Base-by-base conservation (phyloP, 352 stramenopile species). In the Labyrinthula sp. region DNA sequence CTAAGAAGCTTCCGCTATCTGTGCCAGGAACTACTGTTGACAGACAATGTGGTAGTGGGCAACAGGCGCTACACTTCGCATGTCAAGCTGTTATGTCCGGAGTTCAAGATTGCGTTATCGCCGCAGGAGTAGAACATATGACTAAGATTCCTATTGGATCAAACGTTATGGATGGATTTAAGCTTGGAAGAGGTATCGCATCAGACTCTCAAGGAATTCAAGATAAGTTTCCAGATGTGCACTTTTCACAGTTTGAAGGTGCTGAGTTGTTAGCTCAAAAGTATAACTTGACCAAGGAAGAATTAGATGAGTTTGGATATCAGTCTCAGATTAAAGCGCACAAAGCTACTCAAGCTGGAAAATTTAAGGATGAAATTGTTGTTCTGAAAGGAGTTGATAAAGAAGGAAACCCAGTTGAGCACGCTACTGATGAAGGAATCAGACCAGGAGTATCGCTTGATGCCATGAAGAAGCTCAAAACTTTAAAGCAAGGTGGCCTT, bases 231-330 rank as follows among this genome's bases (percentile, higher is more conserved):
- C 40, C 38, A 7, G 29, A 41, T 17, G 40, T 57, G 5, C 1
- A 1, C n/a, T 60, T 60, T 33, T 57, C 36, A n/a, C 54, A 60
- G 50, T 60, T 60, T 38, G 29, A 48, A 6, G 54, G 54, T 40
- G 85, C 85, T 21, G 89, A 97, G 57, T 95, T 95, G 64, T 57
- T 97, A 14, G 86, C 79, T 0, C 76, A 77, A 30, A 75, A 95
- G 65, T 85, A 92, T 67, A 61, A 58, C 38, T 89, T 95, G 61
- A 77, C 74, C 28, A 69, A 82, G n/a, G 67, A 93, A 48, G 64
- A 95, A 56, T 94, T 79, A 45, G 89, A 98, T 58, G 73, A 80
- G 37, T 95, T 88, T 48, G 81, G 70, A 8, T 54, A 92, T 41
- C 69, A 77, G n/a, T 89, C 69, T 56, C 89, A 98, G 66, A 73